Base-by-base conservation (phyloP, 2,329 filamentous ascomycete genomes). In the Acrocalymma vagum region DNA sequence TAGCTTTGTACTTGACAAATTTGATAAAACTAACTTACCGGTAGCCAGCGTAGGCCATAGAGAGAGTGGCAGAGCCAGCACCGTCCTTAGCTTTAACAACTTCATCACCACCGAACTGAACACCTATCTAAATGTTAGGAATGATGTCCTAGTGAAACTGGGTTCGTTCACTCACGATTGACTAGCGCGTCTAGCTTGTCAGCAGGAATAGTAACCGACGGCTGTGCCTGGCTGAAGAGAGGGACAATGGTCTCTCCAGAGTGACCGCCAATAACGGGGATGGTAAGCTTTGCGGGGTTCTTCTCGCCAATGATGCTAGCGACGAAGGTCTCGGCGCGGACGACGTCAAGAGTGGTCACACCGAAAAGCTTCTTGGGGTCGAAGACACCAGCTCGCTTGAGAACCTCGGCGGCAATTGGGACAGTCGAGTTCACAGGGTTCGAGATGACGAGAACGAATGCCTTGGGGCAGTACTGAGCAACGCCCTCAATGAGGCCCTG, bases 401-500 rank as follows among this genome's bases (percentile, higher is more conserved):
- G 86, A 48, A 96, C 89, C 81, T 99, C 94, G 60, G 92, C 94
- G 53, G 94, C 89, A 68, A 99, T 96, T 53, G 94, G 94, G 43
- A 99, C 94, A 42, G 94, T 99, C 37, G 91, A 96, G 86, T 99
- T 99, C 76, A 99, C 94, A 45, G 94, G 94, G 84, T 99, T 99
- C 67, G 93, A 97, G 76, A 99, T 99, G 79, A 99, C 86, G 55
- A 97, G 85, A 71, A 96, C 85, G 78, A 87, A 96, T 40, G 94
- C 94, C 73, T 96, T 95, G 70, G 94, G 94, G 71, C 86, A 86
- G 67, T 87, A 84, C 71, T 96, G 86, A 61, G 93, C 91, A 63
- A 90, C 84, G 37, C 88, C 86, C 80, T 95, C 88, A 62, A 95
- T 87, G 58, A 99, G 82, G 61, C 90, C 91, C 78, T 94, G 90